These are phyloP conservation scores for Scytalidium lignicola DNA, from an alignment of 2,329 filamentous ascomycete species.

Conservation along the genomic window DNA sequence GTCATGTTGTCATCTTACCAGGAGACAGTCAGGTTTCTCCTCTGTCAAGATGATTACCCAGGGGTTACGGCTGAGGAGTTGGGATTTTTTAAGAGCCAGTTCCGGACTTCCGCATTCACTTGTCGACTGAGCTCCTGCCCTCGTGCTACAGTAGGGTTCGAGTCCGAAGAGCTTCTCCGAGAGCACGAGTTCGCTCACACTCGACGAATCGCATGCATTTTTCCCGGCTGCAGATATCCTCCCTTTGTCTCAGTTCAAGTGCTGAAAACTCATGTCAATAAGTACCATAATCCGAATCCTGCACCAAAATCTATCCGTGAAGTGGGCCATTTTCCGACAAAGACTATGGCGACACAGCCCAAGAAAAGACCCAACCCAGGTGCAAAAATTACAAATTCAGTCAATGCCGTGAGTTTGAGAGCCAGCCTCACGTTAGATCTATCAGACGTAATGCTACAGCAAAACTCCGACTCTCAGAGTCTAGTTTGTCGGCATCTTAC, in stretches of 20 bases:
- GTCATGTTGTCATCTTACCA: background rate
- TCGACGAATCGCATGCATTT: slow-evolving; percentile 3
- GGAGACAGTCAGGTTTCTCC: slow-evolving; percentile 1
- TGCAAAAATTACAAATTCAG: too few relatives aligned
- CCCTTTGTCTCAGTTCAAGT: slow-evolving; percentile 2
- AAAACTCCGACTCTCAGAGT: too few relatives aligned
- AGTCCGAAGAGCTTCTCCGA: background rate
- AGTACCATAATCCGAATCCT: background rate
- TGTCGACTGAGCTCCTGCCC: slow-evolving; percentile 4
- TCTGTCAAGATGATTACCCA: slow-evolving; percentile 1
- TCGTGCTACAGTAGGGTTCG: slow-evolving; percentile 4
- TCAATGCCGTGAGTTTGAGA: too few relatives aligned
- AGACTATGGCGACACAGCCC: too few relatives aligned
- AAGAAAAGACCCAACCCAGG: too few relatives aligned
- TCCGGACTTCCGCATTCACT: slow-evolving; percentile 6
- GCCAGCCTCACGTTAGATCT: too few relatives aligned
- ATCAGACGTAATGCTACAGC: too few relatives aligned
- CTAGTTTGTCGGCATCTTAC: too few relatives aligned
- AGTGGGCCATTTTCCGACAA: too few relatives aligned
- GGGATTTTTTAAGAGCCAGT: slow-evolving; percentile 6
- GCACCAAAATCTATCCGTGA: too few relatives aligned
- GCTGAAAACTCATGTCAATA: slow-evolving; percentile 5
- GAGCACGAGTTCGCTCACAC: background rate
- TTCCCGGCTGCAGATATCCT: slow-evolving; percentile 4
- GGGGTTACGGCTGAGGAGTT: slow-evolving; percentile 6